Base-by-base conservation (phyloP, 768 basidiomycete genomes). In the Stropharia rugosoannulata region DNA sequence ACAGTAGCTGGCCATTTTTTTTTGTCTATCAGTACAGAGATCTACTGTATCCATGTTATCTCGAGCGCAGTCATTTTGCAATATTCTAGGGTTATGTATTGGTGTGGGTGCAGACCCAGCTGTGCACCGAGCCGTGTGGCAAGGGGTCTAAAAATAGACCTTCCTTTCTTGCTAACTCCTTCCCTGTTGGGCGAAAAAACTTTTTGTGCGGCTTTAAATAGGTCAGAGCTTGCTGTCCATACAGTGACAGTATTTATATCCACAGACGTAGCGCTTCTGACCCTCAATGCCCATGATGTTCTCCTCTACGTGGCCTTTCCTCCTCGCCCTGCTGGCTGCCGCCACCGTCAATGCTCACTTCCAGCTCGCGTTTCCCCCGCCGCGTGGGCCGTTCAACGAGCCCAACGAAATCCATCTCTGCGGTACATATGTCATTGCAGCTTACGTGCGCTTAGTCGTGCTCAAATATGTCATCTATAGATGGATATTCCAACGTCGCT, bases 301-400 rank as follows among this genome's bases (percentile, higher is more conserved):
- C 37, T 60, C 59, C 46, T 58, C 59, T 19, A 36, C 59, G 9
- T 9, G 59, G 35, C 37, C 56, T 59, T 74, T 61, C 19, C 72
- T 55, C 51, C 45, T 76, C 44, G 39, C 71, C 54, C 35, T 80
- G 54, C 54, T 82, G 25, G 64, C 70, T 36, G 67, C 81, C 19
- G 70, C 73, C 19, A 70, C 73, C 40, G 84, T 75, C 29, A 74
- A 72, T 46, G 91, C 90, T 7, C 93, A 95, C 70, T 95, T 94
- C 73, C 86, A 88, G 61, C 75, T 94, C 41, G 80, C 86, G 63
- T 93, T 82, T 68, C 93, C 93, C 15, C 60, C 75, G 0, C 85
- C 90, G 10, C 78, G 93, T 45, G 93, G 93, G 1, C 66, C 62
- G 0, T 94, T 95, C 66, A 77, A 77, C 51, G 79, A 85, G 53